phyloP scores from a whole-genome alignment of 257 asterid species.

The Linderniella brevidens region DNA sequence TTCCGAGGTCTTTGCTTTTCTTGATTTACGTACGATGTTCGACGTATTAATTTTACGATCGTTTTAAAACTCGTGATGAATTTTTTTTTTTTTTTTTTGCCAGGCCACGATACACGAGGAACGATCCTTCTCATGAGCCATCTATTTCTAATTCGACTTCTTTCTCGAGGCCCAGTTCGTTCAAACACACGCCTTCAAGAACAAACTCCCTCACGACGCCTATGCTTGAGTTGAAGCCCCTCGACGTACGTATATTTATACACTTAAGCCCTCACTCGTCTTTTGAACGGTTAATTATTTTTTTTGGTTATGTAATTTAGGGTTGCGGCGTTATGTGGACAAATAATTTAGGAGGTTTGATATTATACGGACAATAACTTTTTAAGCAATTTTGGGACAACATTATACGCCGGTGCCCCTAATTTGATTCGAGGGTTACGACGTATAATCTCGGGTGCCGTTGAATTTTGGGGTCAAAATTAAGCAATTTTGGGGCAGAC shows the following conservation, averaged over 20 bases:
- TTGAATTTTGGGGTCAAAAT: too few species aligned
- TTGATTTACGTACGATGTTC: not conserved
- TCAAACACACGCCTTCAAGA: conserved; percentile 34
- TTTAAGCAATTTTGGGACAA: too few species aligned
- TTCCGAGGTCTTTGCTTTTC: conserved; percentile 46
- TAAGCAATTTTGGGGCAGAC: too few species aligned
- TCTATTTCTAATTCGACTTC: conserved; percentile 24
- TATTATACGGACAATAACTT: too few species aligned
- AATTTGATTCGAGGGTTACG: too few species aligned
- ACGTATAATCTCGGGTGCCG: too few species aligned
- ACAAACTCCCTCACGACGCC: conserved; percentile 26
- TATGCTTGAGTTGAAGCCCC: conserved; percentile 68
- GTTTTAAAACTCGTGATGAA: not conserved
- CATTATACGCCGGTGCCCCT: too few species aligned
- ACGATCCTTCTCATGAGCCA: conserved; percentile 17
- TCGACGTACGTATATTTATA: conserved; percentile 80
- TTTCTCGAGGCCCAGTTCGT: conserved; percentile 36
- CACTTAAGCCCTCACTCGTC: not conserved
- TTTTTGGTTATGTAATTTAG: too few species aligned
- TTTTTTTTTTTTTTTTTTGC: conserved; percentile 7
- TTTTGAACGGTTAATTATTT: too few species aligned
- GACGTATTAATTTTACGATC: not conserved
- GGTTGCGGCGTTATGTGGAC: too few species aligned
- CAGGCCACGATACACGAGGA: conserved; percentile 61
- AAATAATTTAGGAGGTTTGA: too few species aligned